A percentile compares a stretch with the other conserved stretches of the same genome.
Evolutionary conservation across 108 stramenopile species (phyloP).

Genomic region (Mediolabrus comicus): DNA sequence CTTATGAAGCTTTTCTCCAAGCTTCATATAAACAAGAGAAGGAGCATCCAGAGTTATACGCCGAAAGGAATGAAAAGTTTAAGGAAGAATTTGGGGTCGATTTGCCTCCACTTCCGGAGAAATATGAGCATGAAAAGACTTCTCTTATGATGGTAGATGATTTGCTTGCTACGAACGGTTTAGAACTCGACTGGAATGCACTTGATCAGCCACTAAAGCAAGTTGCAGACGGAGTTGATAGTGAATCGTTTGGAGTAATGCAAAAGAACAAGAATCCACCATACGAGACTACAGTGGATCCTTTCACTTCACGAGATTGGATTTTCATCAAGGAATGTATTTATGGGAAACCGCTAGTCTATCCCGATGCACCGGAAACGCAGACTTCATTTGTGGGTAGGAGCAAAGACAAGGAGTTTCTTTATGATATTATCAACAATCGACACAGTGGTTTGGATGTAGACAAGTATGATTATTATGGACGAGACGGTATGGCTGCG

Average conservation of each 20-base stretch:
- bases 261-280: constrained; percentile 22
- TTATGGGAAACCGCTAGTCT: constrained; percentile 38
- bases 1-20: constrained; percentile 56
- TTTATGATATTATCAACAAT: constrained; percentile 93
- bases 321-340: constrained; percentile 89
- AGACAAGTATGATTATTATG: constrained; percentile 95
- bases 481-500: constrained; percentile 26
- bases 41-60: constrained; percentile 40
- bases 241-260: constrained; percentile 51
- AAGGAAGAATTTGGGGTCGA: constrained; percentile 43
- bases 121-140: constrained; percentile 69
- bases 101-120: constrained; percentile 34
- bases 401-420: constrained; percentile 60
- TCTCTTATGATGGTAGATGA: constrained; percentile 82
- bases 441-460: constrained; percentile 88
- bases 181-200: constrained; percentile 59
- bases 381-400: constrained; percentile 50
- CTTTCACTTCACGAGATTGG: constrained; percentile 80
- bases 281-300: constrained; percentile 7
- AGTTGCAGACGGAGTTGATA: constrained; percentile 71
- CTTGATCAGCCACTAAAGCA: constrained; percentile 74
- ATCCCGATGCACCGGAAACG: constrained; percentile 15
- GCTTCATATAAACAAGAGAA: constrained; percentile 21
- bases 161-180: constrained; percentile 49
- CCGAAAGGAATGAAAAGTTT: constrained; percentile 26